phyloP scores from a whole-genome alignment of 352 stramenopile species.

The Phytophthora pisi region DNA sequence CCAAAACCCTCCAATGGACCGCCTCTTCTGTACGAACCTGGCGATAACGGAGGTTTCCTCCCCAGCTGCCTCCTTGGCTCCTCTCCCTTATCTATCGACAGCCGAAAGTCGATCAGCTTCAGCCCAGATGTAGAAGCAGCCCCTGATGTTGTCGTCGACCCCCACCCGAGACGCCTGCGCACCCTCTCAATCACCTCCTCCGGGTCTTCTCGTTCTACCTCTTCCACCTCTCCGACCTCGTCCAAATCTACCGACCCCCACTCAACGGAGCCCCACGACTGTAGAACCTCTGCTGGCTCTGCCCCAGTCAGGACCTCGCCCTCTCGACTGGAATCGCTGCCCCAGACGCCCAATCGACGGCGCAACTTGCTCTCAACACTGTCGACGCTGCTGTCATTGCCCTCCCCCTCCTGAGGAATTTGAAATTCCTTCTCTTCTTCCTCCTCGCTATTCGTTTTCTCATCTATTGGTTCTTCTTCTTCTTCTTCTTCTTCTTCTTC shows the following conservation, averaged over 20 bases:
- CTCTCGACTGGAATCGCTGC: constrained; percentile 1
- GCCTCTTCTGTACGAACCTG: neutral
- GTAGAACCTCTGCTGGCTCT: constrained; percentile 1
- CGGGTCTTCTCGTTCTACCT: constrained; percentile 39
- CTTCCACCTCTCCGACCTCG: constrained; percentile 7
- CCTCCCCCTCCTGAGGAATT: neutral
- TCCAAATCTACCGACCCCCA: constrained; percentile 23
- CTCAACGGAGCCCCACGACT: constrained; percentile 15
- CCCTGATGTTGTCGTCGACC: neutral
- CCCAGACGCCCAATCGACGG: constrained; percentile 16
- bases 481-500: constrained; percentile 19
- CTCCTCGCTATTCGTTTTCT: neutral
- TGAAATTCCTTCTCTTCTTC: neutral
- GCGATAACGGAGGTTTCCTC: constrained; percentile 25
- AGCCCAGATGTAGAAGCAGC: neutral
- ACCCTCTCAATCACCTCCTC: constrained; percentile 71
- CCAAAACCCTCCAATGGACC: neutral
- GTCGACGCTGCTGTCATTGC: constrained; percentile 21
- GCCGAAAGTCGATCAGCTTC: constrained; percentile 11
- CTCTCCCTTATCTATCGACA: constrained; percentile 13
- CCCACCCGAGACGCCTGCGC: constrained; percentile 56
- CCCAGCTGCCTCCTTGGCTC: neutral
- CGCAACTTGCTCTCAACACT: constrained; percentile 35
- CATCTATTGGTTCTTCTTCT: constrained; percentile 9
- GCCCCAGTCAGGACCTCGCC: neutral